Base-by-base conservation (phyloP, 352 stramenopile species). In the Pythium monospermum region DNA sequence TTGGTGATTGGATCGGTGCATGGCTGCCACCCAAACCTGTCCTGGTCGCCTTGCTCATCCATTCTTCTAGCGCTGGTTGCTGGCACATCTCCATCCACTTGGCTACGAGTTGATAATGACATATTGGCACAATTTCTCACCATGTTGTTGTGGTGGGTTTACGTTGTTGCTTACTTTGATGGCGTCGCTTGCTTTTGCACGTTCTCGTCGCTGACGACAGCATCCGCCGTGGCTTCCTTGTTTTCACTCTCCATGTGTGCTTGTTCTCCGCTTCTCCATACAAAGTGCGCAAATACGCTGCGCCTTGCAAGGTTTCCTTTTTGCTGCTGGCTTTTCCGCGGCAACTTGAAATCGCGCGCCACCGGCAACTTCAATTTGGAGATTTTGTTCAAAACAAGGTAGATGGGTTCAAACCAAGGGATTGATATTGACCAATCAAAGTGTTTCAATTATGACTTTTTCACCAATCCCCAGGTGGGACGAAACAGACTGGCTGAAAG, bases 11-110 rank as follows among this genome's bases (percentile, higher is more conserved):
- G 47, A 43, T 90, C 79, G 47, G 81, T 66, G 35, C 68, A 66
- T 38, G 66, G 57, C 32, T 70, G 53, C 79, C 79, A 90, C 15
- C 79, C 79, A 49, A 90, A 90, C 21, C 31, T 16, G 0, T 37
- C 25, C 11, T 62, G 39, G 1, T 43, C 27, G 1, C 38, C 32
- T 18, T 62, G 46, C 1, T 43, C 38, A 23, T 37, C 36, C n/a
- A n/a, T n/a, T n/a, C n/a, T n/a, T 28, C 26, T 35, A 25, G 12
- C 3, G 2, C 5, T 8, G 11, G 10, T 10, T 13, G 10, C 37
- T 47, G 7, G 18, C 23, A 19, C 15, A 33, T 25, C 30, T 31
- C 16, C 26, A 49, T 38, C 12, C 40, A 30, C 32, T 25, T 47
- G n/a, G n/a, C n/a, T n/a, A n/a, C n/a, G n/a, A n/a, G n/a, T n/a